Conservation (phyloP, 768 basidiomycete genomes). For the Termitomyces sp. region DNA sequence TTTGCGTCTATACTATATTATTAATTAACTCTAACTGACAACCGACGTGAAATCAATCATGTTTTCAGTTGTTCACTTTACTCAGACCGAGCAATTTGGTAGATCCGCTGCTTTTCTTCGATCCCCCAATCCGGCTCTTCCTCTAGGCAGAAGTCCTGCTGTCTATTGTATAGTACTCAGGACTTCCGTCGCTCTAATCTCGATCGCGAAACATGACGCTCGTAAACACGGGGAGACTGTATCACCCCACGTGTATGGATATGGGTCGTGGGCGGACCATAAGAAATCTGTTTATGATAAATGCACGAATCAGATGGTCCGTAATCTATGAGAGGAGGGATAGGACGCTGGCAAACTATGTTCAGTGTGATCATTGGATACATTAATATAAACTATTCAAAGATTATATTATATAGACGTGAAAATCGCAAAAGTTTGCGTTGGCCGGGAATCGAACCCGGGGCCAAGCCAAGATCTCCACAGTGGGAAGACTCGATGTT, state of each 20-base stretch:
- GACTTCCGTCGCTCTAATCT: constrained; percentile 27
- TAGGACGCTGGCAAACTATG: no score
- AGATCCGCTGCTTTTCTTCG: constrained; percentile 56
- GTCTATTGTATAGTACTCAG: constrained; percentile 33
- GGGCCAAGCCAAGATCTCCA: constrained; percentile 36
- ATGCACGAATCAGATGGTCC: no score
- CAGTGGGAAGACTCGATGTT: constrained; percentile 84
- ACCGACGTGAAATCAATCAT: constrained; percentile 39
- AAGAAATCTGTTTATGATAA: no score
- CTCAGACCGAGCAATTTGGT: constrained; percentile 30
- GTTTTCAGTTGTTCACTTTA: constrained; percentile 9
- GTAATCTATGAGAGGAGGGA: no score
- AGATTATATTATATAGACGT: neutral
- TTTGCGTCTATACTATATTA: constrained; percentile 38
- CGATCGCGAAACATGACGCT: constrained; percentile 33
- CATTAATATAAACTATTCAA: no score
- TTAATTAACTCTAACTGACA: constrained; percentile 44
- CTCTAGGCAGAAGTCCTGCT: constrained; percentile 24
- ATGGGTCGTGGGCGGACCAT: no score
- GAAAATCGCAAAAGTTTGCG: constrained; percentile 21
- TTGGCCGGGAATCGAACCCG: constrained; percentile 54
- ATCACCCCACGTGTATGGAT: constrained; percentile 39
- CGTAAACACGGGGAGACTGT: constrained; percentile 41
- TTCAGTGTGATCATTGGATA: no score
- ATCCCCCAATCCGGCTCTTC: constrained; percentile 46